A percentile compares a stretch with the other conserved stretches of the same genome.
phyloP scores from a whole-genome alignment of 2,329 filamentous ascomycete genomes.

The Fusarium coffeatum region DNA sequence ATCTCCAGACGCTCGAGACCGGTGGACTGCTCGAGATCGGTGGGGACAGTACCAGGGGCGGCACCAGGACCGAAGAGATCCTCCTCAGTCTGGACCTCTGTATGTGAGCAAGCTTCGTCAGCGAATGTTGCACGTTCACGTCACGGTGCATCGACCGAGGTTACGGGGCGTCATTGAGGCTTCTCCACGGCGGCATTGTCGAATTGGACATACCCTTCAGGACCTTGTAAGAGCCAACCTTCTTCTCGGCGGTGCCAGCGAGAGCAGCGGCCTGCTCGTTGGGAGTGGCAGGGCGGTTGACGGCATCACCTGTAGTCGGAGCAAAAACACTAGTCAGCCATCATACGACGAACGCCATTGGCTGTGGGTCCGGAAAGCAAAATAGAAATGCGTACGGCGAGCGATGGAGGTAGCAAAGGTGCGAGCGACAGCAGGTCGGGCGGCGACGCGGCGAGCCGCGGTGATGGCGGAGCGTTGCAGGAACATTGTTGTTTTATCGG shows the following conservation, averaged over 20 bases:
- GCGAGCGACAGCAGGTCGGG: conserved; percentile 66
- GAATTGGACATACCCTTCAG: conserved; percentile 58
- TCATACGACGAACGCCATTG: conserved; percentile 50
- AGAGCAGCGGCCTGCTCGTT: conserved; percentile 53
- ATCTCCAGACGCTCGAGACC: conserved; percentile 99
- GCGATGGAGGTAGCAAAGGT: conserved; percentile 70
- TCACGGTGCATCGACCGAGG: conserved; percentile 43
- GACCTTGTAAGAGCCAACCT: conserved; percentile 60
- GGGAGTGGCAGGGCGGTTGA: conserved; percentile 50
- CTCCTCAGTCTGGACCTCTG: conserved; percentile 84
- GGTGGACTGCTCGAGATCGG: conserved; percentile 94
- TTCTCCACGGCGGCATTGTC: conserved; percentile 32
- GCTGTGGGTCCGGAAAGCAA: conserved; percentile 39
- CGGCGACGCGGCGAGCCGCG: conserved; percentile 69
- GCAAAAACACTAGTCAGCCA: conserved; percentile 44
- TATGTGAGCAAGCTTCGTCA: conserved; percentile 37
- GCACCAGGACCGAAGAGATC: conserved; percentile 90
- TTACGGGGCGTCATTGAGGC: conserved; percentile 30
- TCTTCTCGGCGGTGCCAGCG: conserved; percentile 57
- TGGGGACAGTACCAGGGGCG: conserved; percentile 83
- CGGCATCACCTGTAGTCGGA: conserved; percentile 52
- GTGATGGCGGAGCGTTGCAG: conserved; percentile 71
- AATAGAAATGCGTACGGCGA: conserved; percentile 63
- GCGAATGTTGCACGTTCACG: conserved; percentile 30
- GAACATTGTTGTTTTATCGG: conserved; percentile 60